phyloP scores from a whole-genome alignment of 1,284 basidiomycete genomes.

The Hortiboletus rubellus region DNA sequence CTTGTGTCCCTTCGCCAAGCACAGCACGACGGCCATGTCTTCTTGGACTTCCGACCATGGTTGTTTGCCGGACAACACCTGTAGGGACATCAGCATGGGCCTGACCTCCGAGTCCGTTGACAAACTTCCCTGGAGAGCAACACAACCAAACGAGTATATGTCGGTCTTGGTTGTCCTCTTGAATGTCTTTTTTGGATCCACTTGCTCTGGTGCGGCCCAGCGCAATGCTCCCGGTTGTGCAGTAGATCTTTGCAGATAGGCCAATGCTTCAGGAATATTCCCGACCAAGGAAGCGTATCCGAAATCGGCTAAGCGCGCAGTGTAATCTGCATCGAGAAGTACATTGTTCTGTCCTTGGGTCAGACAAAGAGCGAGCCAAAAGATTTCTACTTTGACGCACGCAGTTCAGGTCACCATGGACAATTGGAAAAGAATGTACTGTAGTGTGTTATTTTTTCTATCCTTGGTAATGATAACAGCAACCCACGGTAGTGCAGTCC shows the following conservation, averaged over 20 bases:
- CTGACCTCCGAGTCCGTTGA: fast-evolving
- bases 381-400: too few relatives aligned
- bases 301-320: neutral
- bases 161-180: neutral
- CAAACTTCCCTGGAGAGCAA: constrained; percentile 1
- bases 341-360: neutral
- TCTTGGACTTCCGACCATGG: constrained; percentile 2
- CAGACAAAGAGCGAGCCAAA: fast-evolving
- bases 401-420: too few relatives aligned
- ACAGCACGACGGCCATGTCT: neutral
- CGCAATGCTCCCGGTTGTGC: too few relatives aligned
- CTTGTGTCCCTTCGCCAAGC: neutral
- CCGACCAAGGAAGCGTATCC: neutral
- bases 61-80: constrained; percentile 5
- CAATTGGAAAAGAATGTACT: too few relatives aligned
- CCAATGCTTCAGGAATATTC: neutral
- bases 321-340: neutral
- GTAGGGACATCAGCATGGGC: neutral
- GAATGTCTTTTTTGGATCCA: too few relatives aligned
- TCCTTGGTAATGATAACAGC: too few relatives aligned
- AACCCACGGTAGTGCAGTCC: neutral
- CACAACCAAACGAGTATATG: constrained; percentile 11
- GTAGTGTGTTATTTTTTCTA: too few relatives aligned
- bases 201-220: too few relatives aligned
- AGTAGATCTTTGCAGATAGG: too few relatives aligned